Evolutionary conservation across 495 filamentous ascomycete genomes (phyloP), one percentile per base, ranked within the genome.

Genomic region (Daldinia concentrica): DNA sequence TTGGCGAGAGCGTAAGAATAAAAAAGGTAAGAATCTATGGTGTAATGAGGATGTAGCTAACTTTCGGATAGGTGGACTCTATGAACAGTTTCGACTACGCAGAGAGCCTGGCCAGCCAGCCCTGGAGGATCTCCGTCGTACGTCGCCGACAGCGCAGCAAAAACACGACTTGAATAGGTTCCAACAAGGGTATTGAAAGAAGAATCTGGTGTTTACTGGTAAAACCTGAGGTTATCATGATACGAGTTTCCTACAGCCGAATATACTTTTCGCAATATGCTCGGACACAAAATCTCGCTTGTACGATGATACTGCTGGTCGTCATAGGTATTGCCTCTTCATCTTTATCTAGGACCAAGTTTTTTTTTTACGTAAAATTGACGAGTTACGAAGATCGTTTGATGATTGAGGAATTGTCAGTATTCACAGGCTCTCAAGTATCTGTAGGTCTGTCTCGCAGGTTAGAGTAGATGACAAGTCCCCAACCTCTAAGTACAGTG

Each of bases 71-170:
- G 50, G 50, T 11, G 50, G 50, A 30, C 50, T 68, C 0, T 84
- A 81, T 51, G 77, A 82, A 27, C 78, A 79, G 32, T 88, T 88
- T 70, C 70, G 72, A n/a, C 77, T 88, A 12, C 41, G 64, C 6
- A 68, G 86, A 17, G 62, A 75, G 3, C 39, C 65, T 0, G 71
- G 52, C 6, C 85, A 86, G 52, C 45, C 74, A 0, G 58, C 77
- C 9, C n/a, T 77, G 0, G 51, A 51, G 6, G 32, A 65, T 2
- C 62, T 82, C 8, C 62, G 65, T 32, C n/a, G 29, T 15, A 64
- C 5, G 7, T 75, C 72, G 4, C 80, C 80, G 1, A 80, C 66
- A 37, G 3, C 14, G 2, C 57, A 62, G 15, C 64, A 77, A 36
- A 61, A 68, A 22, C 30, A 24, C 15, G 74, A 74, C 19, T 48